A percentile compares a stretch with the other conserved stretches of the same genome.
Conservation (phyloP, 306 rosid species). For the Rosa rugosa region DNA sequence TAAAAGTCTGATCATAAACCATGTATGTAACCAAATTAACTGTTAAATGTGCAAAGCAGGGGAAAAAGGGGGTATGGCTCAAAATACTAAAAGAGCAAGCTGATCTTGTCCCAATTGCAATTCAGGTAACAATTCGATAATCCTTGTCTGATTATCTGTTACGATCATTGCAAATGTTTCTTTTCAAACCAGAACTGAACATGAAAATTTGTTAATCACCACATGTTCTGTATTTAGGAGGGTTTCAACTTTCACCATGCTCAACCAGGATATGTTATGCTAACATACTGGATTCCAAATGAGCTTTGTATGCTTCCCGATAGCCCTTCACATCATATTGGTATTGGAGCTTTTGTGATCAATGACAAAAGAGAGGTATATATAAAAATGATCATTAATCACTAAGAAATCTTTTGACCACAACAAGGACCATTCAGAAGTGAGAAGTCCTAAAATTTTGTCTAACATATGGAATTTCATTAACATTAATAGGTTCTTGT, state of each 20-base stretch:
- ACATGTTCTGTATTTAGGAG: slow-evolving; percentile 25
- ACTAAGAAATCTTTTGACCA: background rate
- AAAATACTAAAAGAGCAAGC: slow-evolving; percentile 40
- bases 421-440: background rate
- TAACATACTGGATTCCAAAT: slow-evolving; percentile 44
- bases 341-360: slow-evolving; percentile 44
- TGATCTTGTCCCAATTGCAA: slow-evolving; percentile 45
- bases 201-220: background rate
- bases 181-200: background rate
- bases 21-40: background rate
- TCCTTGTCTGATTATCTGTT: background rate
- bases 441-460: background rate
- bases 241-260: slow-evolving; percentile 54
- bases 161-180: background rate
- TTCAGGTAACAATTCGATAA: slow-evolving; percentile 28
- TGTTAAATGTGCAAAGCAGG: slow-evolving; percentile 25
- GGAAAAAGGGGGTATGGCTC: slow-evolving; percentile 49
- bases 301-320: slow-evolving; percentile 42
- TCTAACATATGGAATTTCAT: background rate
- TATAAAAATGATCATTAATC: background rate
- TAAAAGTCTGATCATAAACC: background rate
- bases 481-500: slow-evolving; percentile 33
- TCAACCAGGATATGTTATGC: slow-evolving; percentile 48
- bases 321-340: slow-evolving; percentile 52
- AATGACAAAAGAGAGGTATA: slow-evolving; percentile 39